Evolutionary conservation across 306 rosid species (phyloP), one percentile per base, ranked within the genome.

Genomic region (Alnus rubra): DNA sequence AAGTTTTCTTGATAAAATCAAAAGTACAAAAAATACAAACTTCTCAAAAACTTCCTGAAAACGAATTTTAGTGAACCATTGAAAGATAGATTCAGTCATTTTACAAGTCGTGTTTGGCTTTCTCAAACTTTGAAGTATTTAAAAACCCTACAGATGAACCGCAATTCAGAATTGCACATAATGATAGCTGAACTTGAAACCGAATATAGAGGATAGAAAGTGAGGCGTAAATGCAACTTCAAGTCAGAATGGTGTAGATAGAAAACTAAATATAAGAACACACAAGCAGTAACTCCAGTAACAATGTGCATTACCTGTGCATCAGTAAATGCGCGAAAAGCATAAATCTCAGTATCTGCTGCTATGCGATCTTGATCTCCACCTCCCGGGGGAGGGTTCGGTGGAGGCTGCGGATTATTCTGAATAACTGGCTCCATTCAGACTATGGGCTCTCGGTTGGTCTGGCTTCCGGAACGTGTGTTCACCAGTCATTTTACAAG

Each of bases 311-410:
- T 93, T 93, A 95, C 99, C 99, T 95, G 99, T 74, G 97, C 96
- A 87, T 95, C 99, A 85, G 99, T 95, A 81, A 95, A 95, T 80
- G 93, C 98, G 33, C 99, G 99, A 85, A 95, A 95, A 51, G 98
- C 99, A 89, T 91, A 95, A 73, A 95, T 91, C 90, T 95, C 99
- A 7, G 99, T 88, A 76, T 93, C 99, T 49, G 99, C n/a, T n/a
- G n/a, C n/a, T n/a, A n/a, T n/a, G n/a, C n/a, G n/a, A n/a, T n/a
- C n/a, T n/a, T n/a, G n/a, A n/a, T n/a, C n/a, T n/a, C n/a, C n/a
- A n/a, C n/a, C n/a, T n/a, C n/a, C n/a, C n/a, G n/a, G n/a, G n/a
- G n/a, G n/a, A n/a, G n/a, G n/a, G n/a, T n/a, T n/a, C n/a, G n/a
- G n/a, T n/a, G n/a, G n/a, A n/a, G n/a, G n/a, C n/a, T n/a, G n/a